Conservation (phyloP, 2,329 filamentous ascomycete species). For the Calonectria multiphialidica region DNA sequence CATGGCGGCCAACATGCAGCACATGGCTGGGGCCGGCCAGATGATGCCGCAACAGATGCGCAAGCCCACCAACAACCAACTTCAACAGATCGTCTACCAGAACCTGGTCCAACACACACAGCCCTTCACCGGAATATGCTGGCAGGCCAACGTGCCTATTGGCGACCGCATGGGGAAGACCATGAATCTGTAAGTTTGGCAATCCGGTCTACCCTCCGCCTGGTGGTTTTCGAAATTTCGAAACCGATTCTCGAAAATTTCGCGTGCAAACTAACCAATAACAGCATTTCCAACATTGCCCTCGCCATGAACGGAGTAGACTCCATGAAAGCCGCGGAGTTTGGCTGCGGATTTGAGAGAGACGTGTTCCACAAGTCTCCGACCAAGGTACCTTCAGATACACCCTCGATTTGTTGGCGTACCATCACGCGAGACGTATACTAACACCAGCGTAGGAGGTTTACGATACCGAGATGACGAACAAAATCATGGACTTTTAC, state of each 20-base stretch:
- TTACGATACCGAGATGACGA: conserved; percentile 63
- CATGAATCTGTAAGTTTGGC: conserved; percentile 55
- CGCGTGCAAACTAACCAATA: conserved; percentile 26
- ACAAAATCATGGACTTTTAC: conserved; percentile 62
- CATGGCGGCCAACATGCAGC: conserved; percentile 72
- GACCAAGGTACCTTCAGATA: conserved; percentile 57
- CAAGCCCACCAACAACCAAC: conserved; percentile 44
- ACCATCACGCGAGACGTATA: not conserved
- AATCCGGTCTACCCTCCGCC: not conserved
- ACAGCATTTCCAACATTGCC: conserved; percentile 64
- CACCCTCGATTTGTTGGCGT: not conserved
- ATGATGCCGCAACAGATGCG: conserved; percentile 60
- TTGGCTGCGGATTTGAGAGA: conserved; percentile 61
- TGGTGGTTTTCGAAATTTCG: not conserved
- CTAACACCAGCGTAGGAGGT: conserved; percentile 53
- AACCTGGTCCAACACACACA: conserved; percentile 51
- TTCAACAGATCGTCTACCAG: conserved; percentile 56
- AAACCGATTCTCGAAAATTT: not conserved
- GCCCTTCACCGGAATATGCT: conserved; percentile 48
- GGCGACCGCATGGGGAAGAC: conserved; percentile 58
- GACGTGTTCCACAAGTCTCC: conserved; percentile 59
- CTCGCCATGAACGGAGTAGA: conserved; percentile 59
- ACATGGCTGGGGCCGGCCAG: conserved; percentile 63
- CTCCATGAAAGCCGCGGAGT: conserved; percentile 54
- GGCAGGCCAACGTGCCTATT: conserved; percentile 54